Evolutionary conservation across 208 protist genomes (phyloP).

Genomic region (Trypanosoma cruzi): DNA sequence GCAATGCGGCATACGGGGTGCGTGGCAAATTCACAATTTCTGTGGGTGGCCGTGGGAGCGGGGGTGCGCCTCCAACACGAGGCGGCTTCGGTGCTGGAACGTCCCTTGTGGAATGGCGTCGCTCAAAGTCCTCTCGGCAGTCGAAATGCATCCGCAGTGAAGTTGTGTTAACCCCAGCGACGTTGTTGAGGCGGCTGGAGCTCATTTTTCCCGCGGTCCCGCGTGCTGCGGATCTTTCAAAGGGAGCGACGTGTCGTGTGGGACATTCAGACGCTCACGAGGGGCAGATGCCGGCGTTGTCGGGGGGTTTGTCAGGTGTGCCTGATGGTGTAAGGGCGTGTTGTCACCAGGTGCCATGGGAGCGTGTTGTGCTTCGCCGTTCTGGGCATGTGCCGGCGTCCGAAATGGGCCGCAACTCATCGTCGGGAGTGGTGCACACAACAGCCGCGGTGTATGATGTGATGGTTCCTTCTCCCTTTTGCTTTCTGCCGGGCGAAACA

Average conservation of each 20-base stretch:
- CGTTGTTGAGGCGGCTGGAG: conserved; percentile 17
- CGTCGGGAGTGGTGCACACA: neutral
- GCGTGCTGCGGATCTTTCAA: too few relatives aligned
- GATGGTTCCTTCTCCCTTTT: conserved; percentile 17
- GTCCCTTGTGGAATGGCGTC: too few relatives aligned
- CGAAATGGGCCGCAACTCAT: too few relatives aligned
- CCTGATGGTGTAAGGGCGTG: conserved; percentile 10
- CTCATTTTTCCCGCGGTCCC: conserved; percentile 24
- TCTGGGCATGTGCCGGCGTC: neutral
- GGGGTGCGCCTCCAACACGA: too few relatives aligned
- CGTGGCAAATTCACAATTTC: too few relatives aligned
- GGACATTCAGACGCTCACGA: too few relatives aligned
- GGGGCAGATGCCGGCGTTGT: neutral
- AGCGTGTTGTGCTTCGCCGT: conserved; percentile 4
- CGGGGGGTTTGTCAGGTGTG: neutral
- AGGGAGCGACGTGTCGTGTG: too few relatives aligned
- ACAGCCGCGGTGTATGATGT: conserved; percentile 27
- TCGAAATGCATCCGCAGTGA: neutral
- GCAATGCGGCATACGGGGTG: too few relatives aligned
- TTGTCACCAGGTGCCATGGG: conserved; percentile 25
- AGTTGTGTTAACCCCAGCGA: conserved; percentile 19
- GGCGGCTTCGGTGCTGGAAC: too few relatives aligned
- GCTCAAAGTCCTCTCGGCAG: too few relatives aligned
- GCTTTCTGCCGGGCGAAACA: neutral
- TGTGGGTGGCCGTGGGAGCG: too few relatives aligned